Evolutionary conservation across 192 early-diverging fungal species (phyloP).

Genomic region (Cladochytrium replicatum): DNA sequence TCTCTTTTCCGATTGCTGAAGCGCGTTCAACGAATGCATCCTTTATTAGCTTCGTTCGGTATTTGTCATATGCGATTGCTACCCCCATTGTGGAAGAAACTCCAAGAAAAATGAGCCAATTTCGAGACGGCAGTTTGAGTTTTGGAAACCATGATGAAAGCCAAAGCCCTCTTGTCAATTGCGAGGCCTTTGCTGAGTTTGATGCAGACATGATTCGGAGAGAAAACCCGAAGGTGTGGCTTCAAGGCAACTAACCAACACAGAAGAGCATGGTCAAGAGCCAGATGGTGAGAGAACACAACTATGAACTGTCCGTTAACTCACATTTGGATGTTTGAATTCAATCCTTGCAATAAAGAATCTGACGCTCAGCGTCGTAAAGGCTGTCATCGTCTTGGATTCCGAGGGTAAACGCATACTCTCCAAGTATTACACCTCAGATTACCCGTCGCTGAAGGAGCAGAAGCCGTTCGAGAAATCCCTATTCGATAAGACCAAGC

Average conservation of each 20-base stretch:
- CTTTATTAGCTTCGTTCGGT: not conserved
- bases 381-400: slow-evolving; percentile 86
- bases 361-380: slow-evolving; percentile 75
- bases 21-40: too few species aligned
- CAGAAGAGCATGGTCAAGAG: too few species aligned
- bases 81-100: not conserved
- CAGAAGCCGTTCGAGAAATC: slow-evolving; percentile 87
- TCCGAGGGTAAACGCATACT: slow-evolving; percentile 83
- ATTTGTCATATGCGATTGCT: not conserved
- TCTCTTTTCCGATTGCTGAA: not conserved
- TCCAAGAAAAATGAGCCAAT: not conserved
- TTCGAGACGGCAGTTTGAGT: not conserved
- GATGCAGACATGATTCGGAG: too few species aligned
- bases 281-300: too few species aligned
- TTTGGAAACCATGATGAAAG: too few species aligned
- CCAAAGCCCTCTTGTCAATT: too few species aligned
- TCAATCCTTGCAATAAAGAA: too few species aligned
- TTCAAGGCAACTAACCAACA: too few species aligned
- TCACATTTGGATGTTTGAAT: too few species aligned
- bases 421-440: slow-evolving; percentile 78
- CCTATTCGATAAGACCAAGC: slow-evolving; percentile 86
- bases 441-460: slow-evolving; percentile 62
- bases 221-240: too few species aligned
- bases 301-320: too few species aligned
- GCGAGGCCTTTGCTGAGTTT: too few species aligned